phyloP scores from a whole-genome alignment of 352 stramenopile genomes.

The Pythium aristosporum region DNA sequence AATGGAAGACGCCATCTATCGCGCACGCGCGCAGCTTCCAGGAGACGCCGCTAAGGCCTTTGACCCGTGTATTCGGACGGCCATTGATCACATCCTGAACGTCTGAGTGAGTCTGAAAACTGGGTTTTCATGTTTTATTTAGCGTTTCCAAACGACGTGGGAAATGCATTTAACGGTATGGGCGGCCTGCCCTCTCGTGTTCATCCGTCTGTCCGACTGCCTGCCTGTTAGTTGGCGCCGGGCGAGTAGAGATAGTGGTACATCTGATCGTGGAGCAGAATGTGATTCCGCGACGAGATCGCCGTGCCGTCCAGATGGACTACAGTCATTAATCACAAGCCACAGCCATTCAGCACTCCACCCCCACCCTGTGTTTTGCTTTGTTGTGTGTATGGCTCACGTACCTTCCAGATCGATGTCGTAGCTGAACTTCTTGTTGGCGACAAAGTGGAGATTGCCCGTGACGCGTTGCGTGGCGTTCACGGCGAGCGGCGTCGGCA shows the following conservation, averaged over 20 bases:
- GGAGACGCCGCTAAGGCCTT: constrained; percentile 21
- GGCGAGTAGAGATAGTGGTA: constrained; percentile 91
- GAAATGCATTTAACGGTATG: neutral
- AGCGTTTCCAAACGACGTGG: neutral
- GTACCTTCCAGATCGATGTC: constrained; percentile 87
- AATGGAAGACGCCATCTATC: constrained; percentile 26
- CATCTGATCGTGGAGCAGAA: constrained; percentile 94
- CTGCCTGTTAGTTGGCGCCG: constrained; percentile 19
- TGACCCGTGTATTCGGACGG: constrained; percentile 65
- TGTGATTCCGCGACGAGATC: constrained; percentile 79
- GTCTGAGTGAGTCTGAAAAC: constrained; percentile 25
- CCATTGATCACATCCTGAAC: constrained; percentile 72
- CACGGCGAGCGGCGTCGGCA: constrained; percentile 90
- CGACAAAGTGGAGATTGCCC: constrained; percentile 89
- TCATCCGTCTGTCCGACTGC: neutral
- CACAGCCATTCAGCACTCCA: neutral
- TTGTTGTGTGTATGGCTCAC: neutral
- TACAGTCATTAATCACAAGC: constrained; percentile 18
- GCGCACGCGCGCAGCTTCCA: neutral
- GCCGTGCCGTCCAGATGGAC: constrained; percentile 86
- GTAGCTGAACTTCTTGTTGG: constrained; percentile 97
- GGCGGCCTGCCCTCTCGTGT: no score
- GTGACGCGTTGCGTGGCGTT: constrained; percentile 89
- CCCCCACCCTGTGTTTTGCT: neutral
- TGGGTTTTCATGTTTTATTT: constrained; percentile 7